Evolutionary conservation across 441 rosid species (phyloP).

Genomic region (Dalechampia spathulata): DNA sequence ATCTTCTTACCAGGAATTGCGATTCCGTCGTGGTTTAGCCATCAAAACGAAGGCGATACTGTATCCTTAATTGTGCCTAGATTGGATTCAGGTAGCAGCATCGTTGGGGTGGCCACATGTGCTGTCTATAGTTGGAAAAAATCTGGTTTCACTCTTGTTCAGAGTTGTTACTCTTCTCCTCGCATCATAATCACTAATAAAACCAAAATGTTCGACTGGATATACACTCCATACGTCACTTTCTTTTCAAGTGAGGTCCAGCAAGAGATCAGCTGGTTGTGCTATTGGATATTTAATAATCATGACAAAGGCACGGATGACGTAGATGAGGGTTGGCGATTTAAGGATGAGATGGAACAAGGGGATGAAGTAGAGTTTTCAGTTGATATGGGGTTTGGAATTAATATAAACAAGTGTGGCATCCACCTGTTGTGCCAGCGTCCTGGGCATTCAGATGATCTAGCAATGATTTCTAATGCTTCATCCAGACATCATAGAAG

Average conservation of each 20-base stretch:
- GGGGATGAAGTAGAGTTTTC: conserved; percentile 15
- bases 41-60: not conserved
- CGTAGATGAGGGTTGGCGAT: conserved; percentile 6
- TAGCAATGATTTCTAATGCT: not conserved
- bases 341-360: conserved; percentile 7
- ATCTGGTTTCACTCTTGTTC: not conserved
- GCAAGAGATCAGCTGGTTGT: conserved; percentile 11
- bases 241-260: conserved; percentile 5
- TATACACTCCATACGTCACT: conserved; percentile 9
- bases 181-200: not conserved
- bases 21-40: not conserved
- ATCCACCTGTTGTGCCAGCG: conserved; percentile 5
- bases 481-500: conserved; percentile 10
- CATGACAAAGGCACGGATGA: not conserved
- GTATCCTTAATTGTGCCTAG: not conserved
- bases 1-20: not conserved
- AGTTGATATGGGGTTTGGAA: conserved; percentile 11
- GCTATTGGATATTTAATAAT: conserved; percentile 10
- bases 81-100: not conserved
- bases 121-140: conserved; percentile 7
- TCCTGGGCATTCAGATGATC: not conserved
- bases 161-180: conserved; percentile 11
- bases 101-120: not conserved
- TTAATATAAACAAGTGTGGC: conserved; percentile 9
- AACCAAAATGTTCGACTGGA: conserved; percentile 12